Evolutionary conservation across 2,329 filamentous ascomycete species (phyloP).

Genomic region (Ophioceras dolichostomum): DNA sequence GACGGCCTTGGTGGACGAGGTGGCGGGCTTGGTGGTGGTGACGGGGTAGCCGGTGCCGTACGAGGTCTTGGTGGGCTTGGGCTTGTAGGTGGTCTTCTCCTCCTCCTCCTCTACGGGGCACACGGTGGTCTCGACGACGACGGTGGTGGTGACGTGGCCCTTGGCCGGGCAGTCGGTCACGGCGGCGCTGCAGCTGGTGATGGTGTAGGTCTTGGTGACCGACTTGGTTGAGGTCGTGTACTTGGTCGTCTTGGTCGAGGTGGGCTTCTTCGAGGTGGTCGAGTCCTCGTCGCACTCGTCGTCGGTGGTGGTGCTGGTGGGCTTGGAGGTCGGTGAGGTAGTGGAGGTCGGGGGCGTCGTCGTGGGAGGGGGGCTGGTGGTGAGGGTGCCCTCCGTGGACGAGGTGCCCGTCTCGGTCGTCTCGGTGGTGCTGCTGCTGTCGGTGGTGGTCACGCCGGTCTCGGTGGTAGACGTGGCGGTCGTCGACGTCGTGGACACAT

Average conservation of each 20-base stretch:
- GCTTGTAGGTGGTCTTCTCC: neutral
- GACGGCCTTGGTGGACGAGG: neutral
- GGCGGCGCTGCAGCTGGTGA: slow-evolving; percentile 4
- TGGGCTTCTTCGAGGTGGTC: neutral
- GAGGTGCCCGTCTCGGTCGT: neutral
- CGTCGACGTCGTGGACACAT: slow-evolving; percentile 3
- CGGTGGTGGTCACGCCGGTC: neutral
- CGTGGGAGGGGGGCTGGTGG: neutral
- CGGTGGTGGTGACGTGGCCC: slow-evolving; percentile 3
- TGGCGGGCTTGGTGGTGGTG: neutral
- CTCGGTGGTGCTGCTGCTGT: neutral
- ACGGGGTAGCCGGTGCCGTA: neutral
- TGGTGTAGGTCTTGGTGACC: slow-evolving; percentile 2
- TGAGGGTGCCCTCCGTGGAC: neutral
- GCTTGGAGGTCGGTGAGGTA: too few species aligned
- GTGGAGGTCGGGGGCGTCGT: too few species aligned
- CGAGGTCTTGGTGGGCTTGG: neutral
- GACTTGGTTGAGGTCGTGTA: slow-evolving; percentile 4
- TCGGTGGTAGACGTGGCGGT: neutral
- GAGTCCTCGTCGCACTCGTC: slow-evolving; percentile 1
- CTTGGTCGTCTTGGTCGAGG: neutral
- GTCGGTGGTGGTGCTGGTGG: neutral
- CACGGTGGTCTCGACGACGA: slow-evolving; percentile 2
- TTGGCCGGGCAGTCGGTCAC: slow-evolving; percentile 5
- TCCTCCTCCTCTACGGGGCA: slow-evolving; percentile 1